A percentile compares a stretch with the other conserved stretches of the same genome.
These are phyloP conservation scores for Babjeviella inositovora DNA, from an alignment of 805 yeast genomes.

Conservation along the genomic window DNA sequence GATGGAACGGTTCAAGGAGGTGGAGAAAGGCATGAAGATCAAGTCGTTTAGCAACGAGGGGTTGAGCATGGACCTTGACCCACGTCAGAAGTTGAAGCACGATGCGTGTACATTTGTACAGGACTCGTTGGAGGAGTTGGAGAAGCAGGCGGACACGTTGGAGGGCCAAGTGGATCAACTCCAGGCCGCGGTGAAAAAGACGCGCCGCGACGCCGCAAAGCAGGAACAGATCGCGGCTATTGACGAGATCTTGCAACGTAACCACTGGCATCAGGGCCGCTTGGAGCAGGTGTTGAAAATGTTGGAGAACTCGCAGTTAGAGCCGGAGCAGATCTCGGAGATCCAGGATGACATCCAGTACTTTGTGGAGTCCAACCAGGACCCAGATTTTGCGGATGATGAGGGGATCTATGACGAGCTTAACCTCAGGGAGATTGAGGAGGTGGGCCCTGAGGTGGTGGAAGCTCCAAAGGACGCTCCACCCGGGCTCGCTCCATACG, in stretches of 20 bases:
- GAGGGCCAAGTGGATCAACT: conserved; percentile 56
- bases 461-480: too few relatives aligned
- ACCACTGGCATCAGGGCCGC: conserved; percentile 61
- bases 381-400: conserved; percentile 85
- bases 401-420: conserved; percentile 84
- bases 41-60: conserved; percentile 94
- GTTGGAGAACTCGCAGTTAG: conserved; percentile 67
- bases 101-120: conserved; percentile 60
- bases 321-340: conserved; percentile 58
- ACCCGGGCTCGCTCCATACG: too few relatives aligned
- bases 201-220: conserved; percentile 33
- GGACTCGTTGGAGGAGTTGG: conserved; percentile 61
- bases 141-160: conserved; percentile 62
- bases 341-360: conserved; percentile 83
- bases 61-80: conserved; percentile 54
- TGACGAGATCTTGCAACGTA: conserved; percentile 51
- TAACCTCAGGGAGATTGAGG: conserved; percentile 39
- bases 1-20: conserved; percentile 92
- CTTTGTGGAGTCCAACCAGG: conserved; percentile 87
- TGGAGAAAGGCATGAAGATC: conserved; percentile 84
- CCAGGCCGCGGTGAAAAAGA: conserved; percentile 30
- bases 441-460: too few relatives aligned
- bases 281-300: conserved; percentile 66
- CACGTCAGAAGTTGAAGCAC: conserved; percentile 64
- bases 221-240: conserved; percentile 47